Base-by-base conservation (phyloP, 2,329 filamentous ascomycete genomes). In the Epichloe uncinata region DNA sequence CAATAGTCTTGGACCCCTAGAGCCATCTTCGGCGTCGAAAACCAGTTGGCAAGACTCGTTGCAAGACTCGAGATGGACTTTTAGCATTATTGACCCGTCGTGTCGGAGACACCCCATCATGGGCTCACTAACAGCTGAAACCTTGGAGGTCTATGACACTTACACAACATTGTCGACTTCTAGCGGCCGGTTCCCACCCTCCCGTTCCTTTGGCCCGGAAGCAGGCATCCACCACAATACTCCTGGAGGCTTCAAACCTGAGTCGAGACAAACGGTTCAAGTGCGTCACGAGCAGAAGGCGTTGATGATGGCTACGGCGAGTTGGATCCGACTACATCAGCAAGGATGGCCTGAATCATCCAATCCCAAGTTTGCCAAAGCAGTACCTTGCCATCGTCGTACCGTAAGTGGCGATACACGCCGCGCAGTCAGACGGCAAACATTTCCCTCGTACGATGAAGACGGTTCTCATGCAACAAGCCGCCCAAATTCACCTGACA, bases 21-120 rank as follows among this genome's bases (percentile, higher is more conserved):
- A 51, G 8, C 55, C 49, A 34, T 45, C 57, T 47, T 55, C 56
- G 44, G 56, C 55, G n/a, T n/a, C n/a, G 50, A 50, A 55, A 15
- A 53, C 55, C 6, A 53, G 63, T 3, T 54, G 62, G 3, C 56
- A 58, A 1, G 55, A 64, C 2, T 53, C 60, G 1, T 33, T n/a
- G 49, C 49, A 42, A 35, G 76, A 78, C 44, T 69, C 66, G 51
- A 81, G 79, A 60, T 90, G 82, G 69, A 87, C 80, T 8, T 91
- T 91, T 62, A 88, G 84, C 67, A 79, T 87, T 54, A 81, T 91
- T 58, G 79, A 85, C 56, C 78, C 84, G 0, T 75, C 76, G 44
- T 78, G 77, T 8, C 73, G 84, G 35, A 78, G 82, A 12, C 86
- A 91, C 60, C 85, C 87, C 4, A 78, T 90, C 58, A 76, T 90